Evolutionary conservation across 139 green algal genomes (phyloP).

Genomic region (Micromonas commoda): DNA sequence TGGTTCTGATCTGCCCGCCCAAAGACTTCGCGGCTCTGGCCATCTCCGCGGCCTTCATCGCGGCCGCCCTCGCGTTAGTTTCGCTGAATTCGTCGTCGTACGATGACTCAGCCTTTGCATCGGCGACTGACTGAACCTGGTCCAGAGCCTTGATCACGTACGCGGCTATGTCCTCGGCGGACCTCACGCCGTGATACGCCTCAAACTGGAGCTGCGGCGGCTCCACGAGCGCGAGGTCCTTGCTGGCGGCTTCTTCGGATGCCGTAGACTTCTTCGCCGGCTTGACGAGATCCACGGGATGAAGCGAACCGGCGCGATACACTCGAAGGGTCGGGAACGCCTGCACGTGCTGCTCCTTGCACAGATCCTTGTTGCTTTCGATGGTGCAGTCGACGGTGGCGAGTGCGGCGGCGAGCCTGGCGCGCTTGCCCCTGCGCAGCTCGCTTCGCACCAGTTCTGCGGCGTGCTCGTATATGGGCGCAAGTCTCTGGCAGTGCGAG

Average conservation of each 20-base stretch:
- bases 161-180: slow-evolving; percentile 6
- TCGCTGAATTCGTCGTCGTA: neutral
- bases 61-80: neutral
- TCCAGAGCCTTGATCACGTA: slow-evolving; percentile 19
- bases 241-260: neutral
- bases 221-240: neutral
- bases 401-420: neutral
- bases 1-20: neutral
- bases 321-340: slow-evolving; percentile 33
- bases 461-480: slow-evolving; percentile 26
- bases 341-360: slow-evolving; percentile 20
- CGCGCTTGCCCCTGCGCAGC: neutral
- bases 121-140: no score
- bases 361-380: slow-evolving; percentile 19
- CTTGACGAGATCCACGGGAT: no score
- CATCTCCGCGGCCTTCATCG: neutral
- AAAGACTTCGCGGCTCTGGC: neutral
- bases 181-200: slow-evolving; percentile 23
- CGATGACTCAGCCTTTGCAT: no score
- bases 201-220: slow-evolving; percentile 9
- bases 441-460: slow-evolving; percentile 21
- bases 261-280: no score
- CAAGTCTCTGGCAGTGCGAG: slow-evolving; percentile 25
- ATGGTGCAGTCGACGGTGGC: slow-evolving; percentile 32
- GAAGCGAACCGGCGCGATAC: slow-evolving; percentile 13